Conservation (phyloP, 2,329 filamentous ascomycete genomes). For the Scopulariopsis brevicaulis region DNA sequence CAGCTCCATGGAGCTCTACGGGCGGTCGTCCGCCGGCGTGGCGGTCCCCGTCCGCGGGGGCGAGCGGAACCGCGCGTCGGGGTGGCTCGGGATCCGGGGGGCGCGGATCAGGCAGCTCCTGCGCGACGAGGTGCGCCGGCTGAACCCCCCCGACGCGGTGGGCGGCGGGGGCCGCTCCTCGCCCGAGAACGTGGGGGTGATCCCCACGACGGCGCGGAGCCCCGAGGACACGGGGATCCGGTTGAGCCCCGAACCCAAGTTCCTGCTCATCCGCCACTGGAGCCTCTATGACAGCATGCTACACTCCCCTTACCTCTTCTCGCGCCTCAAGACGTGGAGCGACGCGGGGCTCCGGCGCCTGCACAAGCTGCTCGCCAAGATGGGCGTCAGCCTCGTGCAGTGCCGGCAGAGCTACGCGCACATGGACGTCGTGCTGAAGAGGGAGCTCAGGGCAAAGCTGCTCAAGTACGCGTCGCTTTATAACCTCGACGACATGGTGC, state of each 20-base stretch:
- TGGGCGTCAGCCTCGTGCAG: constrained; percentile 90
- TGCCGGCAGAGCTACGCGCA: constrained; percentile 94
- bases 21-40: constrained; percentile 71
- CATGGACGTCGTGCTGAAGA: constrained; percentile 96
- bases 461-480: constrained; percentile 89
- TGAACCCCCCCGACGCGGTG: constrained; percentile 68
- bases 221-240: constrained; percentile 89
- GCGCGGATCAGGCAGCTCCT: constrained; percentile 76
- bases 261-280: constrained; percentile 91
- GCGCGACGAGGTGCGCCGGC: constrained; percentile 82
- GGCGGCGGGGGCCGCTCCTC: constrained; percentile 42
- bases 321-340: constrained; percentile 87
- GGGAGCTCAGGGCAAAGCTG: constrained; percentile 71
- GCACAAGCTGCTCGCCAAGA: constrained; percentile 92
- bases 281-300: constrained; percentile 97
- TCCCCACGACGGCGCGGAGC: constrained; percentile 77
- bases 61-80: constrained; percentile 46
- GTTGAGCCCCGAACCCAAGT: constrained; percentile 84
- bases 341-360: constrained; percentile 79
- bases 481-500: constrained; percentile 87
- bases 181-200: constrained; percentile 65
- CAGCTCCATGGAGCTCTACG: constrained; percentile 86
- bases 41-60: constrained; percentile 46
- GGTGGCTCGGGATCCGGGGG: constrained; percentile 74
- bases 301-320: constrained; percentile 89